Base-by-base conservation (phyloP, 2,329 filamentous ascomycete species). In the Cyphellophora attinorum region DNA sequence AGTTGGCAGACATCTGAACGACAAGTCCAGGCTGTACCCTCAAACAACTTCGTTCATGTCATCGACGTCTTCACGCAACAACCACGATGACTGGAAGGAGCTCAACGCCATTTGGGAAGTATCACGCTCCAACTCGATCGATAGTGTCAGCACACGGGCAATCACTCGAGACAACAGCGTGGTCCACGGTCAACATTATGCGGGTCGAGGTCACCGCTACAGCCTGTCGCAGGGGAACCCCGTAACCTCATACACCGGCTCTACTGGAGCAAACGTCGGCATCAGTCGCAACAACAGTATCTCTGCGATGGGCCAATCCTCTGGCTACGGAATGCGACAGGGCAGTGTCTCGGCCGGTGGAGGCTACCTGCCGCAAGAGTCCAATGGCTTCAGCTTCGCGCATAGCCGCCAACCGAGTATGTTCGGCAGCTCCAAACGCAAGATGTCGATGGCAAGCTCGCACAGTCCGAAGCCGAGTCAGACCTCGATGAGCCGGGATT, bases 1-100 rank as follows among this genome's bases (percentile, higher is more conserved):
- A 3, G 35, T 42, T 13, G 32, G 23, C 38, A 10, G 45, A 46
- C 19, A 43, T 40, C 8, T 33, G 28, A 17, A 42, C 42, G 27
- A 39, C 41, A 4, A 13, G 8, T 25, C 21, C 21, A 25, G 21
- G 21, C 21, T 25, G 8, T 25, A n/a, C 8, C 8, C 8, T 25
- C 21, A 8, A 8, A n/a, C 8, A 25, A n/a, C 8, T 25, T 8
- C 21, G 32, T 11, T 11, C n/a, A 38, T 48, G 12, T 33, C 29
- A 5, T 25, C 15, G 32, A 19, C 42, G 37, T 16, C 45, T 37
- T 31, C 37, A 33, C 15, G n/a, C n/a, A n/a, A 27, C 15, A 41
- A 40, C 30, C 21, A 33, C 14, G 37, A 33, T 16, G 34, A 29
- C 13, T 13, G 21, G 27, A 12, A 29, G 32, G 15, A 40, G 43